Conservation (phyloP, 1,139 yeast species). For the Suhomyces ambrosiae region DNA sequence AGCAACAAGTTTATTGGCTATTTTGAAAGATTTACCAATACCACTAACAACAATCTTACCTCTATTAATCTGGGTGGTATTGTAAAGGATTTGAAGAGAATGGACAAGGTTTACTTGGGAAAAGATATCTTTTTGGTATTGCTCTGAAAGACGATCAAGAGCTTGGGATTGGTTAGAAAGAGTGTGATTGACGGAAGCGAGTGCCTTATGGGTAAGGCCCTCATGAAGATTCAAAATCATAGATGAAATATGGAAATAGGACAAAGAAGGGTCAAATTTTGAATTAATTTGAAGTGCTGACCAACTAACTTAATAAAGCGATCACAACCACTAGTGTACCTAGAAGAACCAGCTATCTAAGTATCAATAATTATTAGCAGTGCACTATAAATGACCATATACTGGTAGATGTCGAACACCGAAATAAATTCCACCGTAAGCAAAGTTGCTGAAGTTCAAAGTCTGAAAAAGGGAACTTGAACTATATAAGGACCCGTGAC, state of each 20-base stretch:
- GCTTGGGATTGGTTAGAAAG: slow-evolving; percentile 40
- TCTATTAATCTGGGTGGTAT: slow-evolving; percentile 43
- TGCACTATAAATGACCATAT: too few species aligned
- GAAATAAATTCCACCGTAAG: too few species aligned
- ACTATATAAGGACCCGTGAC: neutral
- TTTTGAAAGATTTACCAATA: slow-evolving; percentile 81
- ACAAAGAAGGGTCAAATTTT: too few species aligned
- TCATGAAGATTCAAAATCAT: neutral
- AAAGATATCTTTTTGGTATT: slow-evolving; percentile 37
- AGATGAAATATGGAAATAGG: too few species aligned
- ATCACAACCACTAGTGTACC: too few species aligned
- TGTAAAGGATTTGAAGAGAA: slow-evolving; percentile 55
- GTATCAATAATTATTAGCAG: too few species aligned
- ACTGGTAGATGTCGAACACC: too few species aligned
- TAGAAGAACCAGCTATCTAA: neutral
- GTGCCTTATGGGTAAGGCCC: slow-evolving; percentile 18
- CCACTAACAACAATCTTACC: slow-evolving; percentile 80
- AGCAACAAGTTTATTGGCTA: slow-evolving; percentile 77
- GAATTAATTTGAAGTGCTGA: too few species aligned
- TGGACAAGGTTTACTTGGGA: slow-evolving; percentile 52
- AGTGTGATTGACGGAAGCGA: slow-evolving; percentile 32
- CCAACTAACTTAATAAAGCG: too few species aligned
- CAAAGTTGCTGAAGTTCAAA: too few species aligned
- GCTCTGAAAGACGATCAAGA: slow-evolving; percentile 30
- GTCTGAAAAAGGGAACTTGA: neutral